These are phyloP conservation scores for Poronia punctata DNA, from an alignment of 495 filamentous ascomycete species.

Conservation along the genomic window DNA sequence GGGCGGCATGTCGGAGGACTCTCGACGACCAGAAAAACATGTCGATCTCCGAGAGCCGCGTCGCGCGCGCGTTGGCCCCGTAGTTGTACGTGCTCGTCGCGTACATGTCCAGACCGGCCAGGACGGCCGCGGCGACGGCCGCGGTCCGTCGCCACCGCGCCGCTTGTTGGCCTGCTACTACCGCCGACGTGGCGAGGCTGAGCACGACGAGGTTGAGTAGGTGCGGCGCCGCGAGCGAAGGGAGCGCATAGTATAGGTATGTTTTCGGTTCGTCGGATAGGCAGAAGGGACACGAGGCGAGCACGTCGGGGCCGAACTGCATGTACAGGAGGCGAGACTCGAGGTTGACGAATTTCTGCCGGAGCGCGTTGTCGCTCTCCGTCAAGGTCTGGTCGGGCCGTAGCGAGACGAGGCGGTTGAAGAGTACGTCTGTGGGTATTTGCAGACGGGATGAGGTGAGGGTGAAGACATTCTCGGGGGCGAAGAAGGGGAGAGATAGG, in stretches of 20 bases:
- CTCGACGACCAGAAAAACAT: constrained; percentile 64
- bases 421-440: constrained; percentile 77
- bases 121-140: constrained; percentile 51
- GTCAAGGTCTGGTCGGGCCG: constrained; percentile 52
- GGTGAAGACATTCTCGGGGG: constrained; percentile 75
- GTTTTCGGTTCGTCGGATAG: constrained; percentile 58
- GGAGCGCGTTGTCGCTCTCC: constrained; percentile 53
- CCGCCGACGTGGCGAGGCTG: constrained; percentile 51
- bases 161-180: constrained; percentile 48
- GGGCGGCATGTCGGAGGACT: constrained; percentile 47
- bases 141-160: constrained; percentile 63
- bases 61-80: constrained; percentile 49
- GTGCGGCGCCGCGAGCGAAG: constrained; percentile 66
- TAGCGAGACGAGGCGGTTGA: constrained; percentile 62
- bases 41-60: constrained; percentile 51
- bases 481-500: constrained; percentile 59
- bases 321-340: constrained; percentile 76
- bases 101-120: constrained; percentile 61
- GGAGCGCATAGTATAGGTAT: constrained; percentile 78
- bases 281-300: constrained; percentile 78
- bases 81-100: constrained; percentile 52
- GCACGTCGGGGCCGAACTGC: constrained; percentile 64
- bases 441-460: constrained; percentile 74
- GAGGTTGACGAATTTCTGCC: constrained; percentile 57
- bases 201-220: constrained; percentile 64